Evolutionary conservation across 2,329 filamentous ascomycete species (phyloP).

Genomic region (Ilyonectria robusta): DNA sequence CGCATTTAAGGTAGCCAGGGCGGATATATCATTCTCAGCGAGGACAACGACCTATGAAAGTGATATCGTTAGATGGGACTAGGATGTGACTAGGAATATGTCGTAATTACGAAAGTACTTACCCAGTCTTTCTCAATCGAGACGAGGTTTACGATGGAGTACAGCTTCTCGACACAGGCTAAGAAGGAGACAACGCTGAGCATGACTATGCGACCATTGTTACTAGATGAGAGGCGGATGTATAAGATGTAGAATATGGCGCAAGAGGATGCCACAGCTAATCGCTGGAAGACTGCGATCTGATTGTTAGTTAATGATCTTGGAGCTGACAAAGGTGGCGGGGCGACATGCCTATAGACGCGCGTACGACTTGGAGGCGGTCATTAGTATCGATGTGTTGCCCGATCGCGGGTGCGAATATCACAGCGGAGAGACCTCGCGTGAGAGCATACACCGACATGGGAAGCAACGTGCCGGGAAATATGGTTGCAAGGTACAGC

Average conservation of each 20-base stretch:
- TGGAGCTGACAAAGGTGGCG: background rate
- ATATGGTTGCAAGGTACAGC: conserved; percentile 68
- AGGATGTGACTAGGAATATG: too few species aligned
- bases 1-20: conserved; percentile 60
- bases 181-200: conserved; percentile 60
- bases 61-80: background rate
- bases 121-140: conserved; percentile 80
- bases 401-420: conserved; percentile 71
- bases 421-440: conserved; percentile 69
- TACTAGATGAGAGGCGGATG: background rate
- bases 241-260: conserved; percentile 55
- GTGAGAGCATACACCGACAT: conserved; percentile 76
- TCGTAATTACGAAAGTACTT: background rate
- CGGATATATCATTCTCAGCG: conserved; percentile 25
- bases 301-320: background rate
- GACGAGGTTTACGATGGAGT: conserved; percentile 73
- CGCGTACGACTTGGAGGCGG: conserved; percentile 62
- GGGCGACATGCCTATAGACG: conserved; percentile 57
- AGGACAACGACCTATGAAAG: conserved; percentile 39
- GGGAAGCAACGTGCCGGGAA: conserved; percentile 71
- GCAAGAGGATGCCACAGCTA: conserved; percentile 62
- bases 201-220: conserved; percentile 31
- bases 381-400: conserved; percentile 67
- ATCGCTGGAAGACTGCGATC: conserved; percentile 50
- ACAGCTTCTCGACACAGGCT: conserved; percentile 77